Percentiles rank a stretch among this genome's conserved stretches.
Conservation (phyloP, 2,329 filamentous ascomycete genomes). For the Cordyceps cateniannulata region DNA sequence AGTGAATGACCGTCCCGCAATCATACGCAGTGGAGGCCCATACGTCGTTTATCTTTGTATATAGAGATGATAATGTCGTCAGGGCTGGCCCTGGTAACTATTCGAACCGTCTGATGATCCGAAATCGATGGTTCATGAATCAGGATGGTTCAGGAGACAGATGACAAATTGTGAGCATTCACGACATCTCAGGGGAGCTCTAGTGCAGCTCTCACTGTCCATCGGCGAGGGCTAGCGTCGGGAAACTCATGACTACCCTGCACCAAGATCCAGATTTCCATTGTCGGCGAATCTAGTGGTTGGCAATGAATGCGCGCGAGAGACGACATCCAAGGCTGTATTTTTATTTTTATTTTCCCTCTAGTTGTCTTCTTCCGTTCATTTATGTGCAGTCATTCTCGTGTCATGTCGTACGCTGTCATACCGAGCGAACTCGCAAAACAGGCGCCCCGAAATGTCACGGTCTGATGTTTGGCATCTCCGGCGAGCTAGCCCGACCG, state of each 20-base stretch:
- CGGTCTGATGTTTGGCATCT: not conserved
- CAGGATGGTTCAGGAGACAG: not conserved
- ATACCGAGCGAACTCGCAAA: not conserved
- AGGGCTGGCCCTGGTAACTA: not conserved
- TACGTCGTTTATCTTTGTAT: not conserved
- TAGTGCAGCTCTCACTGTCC: not conserved
- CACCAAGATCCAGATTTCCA: not conserved
- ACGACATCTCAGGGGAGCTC: not conserved
- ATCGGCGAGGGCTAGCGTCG: not conserved
- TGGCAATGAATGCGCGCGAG: not conserved
- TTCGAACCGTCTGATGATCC: not conserved
- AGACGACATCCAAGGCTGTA: no score
- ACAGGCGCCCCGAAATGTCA: not conserved
- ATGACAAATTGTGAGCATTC: not conserved
- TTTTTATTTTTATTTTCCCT: not conserved
- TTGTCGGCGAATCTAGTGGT: not conserved
- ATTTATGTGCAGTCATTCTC: not conserved
- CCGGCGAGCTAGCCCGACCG: not conserved
- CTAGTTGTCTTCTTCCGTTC: not conserved
- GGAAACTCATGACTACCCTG: not conserved
- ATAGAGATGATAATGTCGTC: not conserved
- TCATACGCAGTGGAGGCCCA: not conserved
- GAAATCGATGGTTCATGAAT: not conserved
- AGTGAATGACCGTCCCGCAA: not conserved
- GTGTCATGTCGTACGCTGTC: not conserved